Conservation (phyloP, 352 stramenopile genomes). For the Stramenopiles sp. region DNA sequence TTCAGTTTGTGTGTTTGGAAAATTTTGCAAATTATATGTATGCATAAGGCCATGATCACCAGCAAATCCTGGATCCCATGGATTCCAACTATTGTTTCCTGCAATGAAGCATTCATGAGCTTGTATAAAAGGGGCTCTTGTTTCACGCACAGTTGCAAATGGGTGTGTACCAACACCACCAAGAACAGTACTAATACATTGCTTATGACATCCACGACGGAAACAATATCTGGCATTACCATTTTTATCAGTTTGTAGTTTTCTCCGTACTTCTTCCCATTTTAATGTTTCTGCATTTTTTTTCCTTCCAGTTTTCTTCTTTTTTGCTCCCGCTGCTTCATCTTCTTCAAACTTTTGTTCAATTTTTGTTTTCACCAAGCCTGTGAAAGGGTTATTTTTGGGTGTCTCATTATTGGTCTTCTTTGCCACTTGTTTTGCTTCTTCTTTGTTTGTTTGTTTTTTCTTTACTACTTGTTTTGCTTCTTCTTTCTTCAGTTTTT, state of each 20-base stretch:
- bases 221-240: not conserved
- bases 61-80: not conserved
- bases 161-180: not conserved
- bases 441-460: not conserved
- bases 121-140: not conserved
- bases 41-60: not conserved
- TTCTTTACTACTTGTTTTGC: not conserved
- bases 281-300: conserved; percentile 1
- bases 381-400: not conserved
- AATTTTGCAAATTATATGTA: not conserved
- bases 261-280: not conserved
- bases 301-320: not conserved
- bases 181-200: not conserved
- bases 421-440: not conserved
- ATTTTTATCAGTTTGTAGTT: not conserved
- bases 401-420: not conserved
- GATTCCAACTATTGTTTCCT: not conserved
- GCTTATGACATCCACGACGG: not conserved
- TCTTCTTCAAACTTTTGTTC: conserved; percentile 1
- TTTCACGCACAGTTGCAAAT: not conserved
- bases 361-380: not conserved
- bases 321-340: not conserved
- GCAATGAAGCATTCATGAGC: not conserved
- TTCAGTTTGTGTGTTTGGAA: not conserved
- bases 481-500: not conserved